These are phyloP conservation scores for Yamadazyma triangularis DNA, from an alignment of 1,139 yeast genomes.

Conservation along the genomic window DNA sequence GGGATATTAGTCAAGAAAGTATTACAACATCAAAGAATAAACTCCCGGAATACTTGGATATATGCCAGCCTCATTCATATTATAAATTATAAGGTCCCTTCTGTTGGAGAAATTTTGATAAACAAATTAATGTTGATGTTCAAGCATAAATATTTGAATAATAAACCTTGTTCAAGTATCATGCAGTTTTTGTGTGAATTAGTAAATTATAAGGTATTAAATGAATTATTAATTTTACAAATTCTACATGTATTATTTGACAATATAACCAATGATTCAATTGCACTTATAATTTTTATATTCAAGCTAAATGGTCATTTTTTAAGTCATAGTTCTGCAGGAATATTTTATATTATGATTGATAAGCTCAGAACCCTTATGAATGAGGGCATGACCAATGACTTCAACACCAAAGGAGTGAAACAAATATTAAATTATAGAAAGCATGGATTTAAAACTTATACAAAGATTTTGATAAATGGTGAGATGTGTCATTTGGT, in stretches of 20 bases:
- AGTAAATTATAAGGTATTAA: constrained; percentile 60
- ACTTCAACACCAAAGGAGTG: constrained; percentile 44
- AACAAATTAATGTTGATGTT: constrained; percentile 57
- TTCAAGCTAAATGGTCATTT: constrained; percentile 21
- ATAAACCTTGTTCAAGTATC: constrained; percentile 31
- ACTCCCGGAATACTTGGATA: constrained; percentile 36
- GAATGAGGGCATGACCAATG: constrained; percentile 49
- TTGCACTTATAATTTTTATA: constrained; percentile 22
- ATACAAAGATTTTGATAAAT: constrained; percentile 51
- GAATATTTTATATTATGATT: constrained; percentile 45
- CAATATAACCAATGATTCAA: constrained; percentile 45
- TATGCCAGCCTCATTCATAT: constrained; percentile 59
- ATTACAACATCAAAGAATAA: constrained; percentile 52
- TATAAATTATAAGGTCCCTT: constrained; percentile 65
- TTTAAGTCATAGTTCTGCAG: constrained; percentile 14
- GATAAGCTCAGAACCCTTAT: constrained; percentile 58
- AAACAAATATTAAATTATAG: constrained; percentile 51
- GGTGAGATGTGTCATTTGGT: constrained; percentile 59
- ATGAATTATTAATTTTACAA: constrained; percentile 62
- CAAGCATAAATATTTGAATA: constrained; percentile 47
- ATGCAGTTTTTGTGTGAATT: constrained; percentile 59
- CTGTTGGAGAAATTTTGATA: constrained; percentile 57
- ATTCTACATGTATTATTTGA: constrained; percentile 54
- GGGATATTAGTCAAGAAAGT: constrained; percentile 56
- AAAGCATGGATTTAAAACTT: constrained; percentile 42